These are phyloP conservation scores for Rhododendron kiyosumense DNA, from an alignment of 148 eudicot species.

Conservation along the genomic window DNA sequence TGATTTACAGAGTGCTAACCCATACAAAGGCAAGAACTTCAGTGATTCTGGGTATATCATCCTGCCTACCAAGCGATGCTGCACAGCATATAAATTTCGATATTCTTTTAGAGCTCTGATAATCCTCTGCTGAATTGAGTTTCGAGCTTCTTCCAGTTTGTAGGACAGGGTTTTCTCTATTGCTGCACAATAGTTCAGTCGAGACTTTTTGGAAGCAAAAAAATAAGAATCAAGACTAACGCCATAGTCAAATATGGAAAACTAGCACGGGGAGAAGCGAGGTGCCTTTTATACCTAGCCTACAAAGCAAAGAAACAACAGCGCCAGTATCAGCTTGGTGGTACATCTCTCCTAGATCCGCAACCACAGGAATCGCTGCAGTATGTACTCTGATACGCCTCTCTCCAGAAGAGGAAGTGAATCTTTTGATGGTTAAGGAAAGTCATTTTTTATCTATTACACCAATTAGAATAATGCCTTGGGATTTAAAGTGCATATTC, in stretches of 20 bases:
- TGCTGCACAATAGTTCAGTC: slow-evolving; percentile 42
- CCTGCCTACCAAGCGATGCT: slow-evolving; percentile 83
- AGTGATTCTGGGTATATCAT: slow-evolving; percentile 96
- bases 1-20: slow-evolving; percentile 72
- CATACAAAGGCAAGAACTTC: slow-evolving; percentile 74
- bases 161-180: slow-evolving; percentile 76
- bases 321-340: slow-evolving; percentile 92
- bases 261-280: background rate
- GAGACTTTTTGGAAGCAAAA: background rate
- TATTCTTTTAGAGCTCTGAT: slow-evolving; percentile 84
- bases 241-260: background rate
- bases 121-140: slow-evolving; percentile 49
- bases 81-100: slow-evolving; percentile 83
- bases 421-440: slow-evolving; percentile 60
- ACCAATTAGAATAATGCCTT: background rate
- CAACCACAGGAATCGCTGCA: slow-evolving; percentile 88
- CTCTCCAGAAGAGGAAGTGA: slow-evolving; percentile 97
- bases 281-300: slow-evolving; percentile 57
- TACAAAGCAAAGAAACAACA: slow-evolving; percentile 64
- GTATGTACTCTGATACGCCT: slow-evolving; percentile 98
- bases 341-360: slow-evolving; percentile 92
- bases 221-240: background rate
- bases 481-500: background rate
- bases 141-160: slow-evolving; percentile 87
- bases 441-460: background rate